Evolutionary conservation across 148 eudicot species (phyloP).

Genomic region (Cornus suecica): DNA sequence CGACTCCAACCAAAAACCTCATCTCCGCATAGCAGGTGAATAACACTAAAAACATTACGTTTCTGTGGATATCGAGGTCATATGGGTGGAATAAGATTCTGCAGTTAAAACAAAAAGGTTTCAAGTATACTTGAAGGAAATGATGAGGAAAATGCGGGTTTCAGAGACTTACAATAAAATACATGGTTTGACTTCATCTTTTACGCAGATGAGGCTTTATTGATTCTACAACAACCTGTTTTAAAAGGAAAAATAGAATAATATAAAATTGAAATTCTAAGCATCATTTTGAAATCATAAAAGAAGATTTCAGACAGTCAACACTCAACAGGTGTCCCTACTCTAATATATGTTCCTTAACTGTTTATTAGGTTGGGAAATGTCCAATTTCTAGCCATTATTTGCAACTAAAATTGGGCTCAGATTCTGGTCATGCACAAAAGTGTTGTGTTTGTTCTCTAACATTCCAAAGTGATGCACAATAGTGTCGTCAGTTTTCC

Average conservation of each 20-base stretch:
- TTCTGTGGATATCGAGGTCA: neutral
- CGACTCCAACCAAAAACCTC: constrained; percentile 3
- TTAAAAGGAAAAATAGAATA: neutral
- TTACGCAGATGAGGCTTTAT: constrained; percentile 66
- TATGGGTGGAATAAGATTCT: neutral
- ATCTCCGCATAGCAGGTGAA: neutral
- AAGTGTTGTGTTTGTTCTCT: neutral
- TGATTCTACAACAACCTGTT: constrained; percentile 90
- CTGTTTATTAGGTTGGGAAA: neutral
- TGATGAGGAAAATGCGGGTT: neutral
- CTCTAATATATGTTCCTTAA: neutral
- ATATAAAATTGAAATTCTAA: neutral
- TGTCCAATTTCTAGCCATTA: neutral
- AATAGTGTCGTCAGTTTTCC: neutral
- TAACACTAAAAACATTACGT: neutral
- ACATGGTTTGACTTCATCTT: constrained; percentile 31
- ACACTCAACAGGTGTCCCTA: neutral
- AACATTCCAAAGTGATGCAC: too few species aligned
- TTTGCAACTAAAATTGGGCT: neutral
- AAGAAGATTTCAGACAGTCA: too few species aligned
- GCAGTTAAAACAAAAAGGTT: neutral
- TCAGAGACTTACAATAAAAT: constrained; percentile 1
- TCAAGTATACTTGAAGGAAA: neutral
- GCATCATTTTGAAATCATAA: neutral
- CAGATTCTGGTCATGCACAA: neutral